Evolutionary conservation across 2,329 filamentous ascomycete species (phyloP).

Genomic region (Penicillium griseofulvum): DNA sequence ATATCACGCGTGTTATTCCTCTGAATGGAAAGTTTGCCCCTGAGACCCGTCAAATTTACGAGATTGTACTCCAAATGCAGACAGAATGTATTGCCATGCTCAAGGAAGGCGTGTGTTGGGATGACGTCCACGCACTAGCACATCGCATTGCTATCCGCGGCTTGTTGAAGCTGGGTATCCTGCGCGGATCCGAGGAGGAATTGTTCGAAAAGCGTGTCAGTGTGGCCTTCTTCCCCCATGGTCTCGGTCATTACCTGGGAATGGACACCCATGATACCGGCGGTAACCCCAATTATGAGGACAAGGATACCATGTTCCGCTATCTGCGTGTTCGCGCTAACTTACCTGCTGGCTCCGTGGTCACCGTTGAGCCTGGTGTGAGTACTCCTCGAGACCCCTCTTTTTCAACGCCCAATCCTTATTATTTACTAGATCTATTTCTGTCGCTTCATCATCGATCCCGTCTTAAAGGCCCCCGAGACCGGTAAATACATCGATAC

Average conservation of each 20-base stretch:
- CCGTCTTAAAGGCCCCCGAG: conserved; percentile 69
- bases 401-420: background rate
- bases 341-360: conserved; percentile 74
- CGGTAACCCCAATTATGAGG: conserved; percentile 72
- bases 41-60: conserved; percentile 71
- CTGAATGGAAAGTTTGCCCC: conserved; percentile 66
- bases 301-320: conserved; percentile 78
- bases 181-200: conserved; percentile 65
- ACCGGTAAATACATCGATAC: conserved; percentile 75
- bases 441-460: conserved; percentile 81
- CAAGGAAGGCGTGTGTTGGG: conserved; percentile 67
- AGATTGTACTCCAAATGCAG: conserved; percentile 79
- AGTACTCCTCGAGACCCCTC: conserved; percentile 29
- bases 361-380: conserved; percentile 92
- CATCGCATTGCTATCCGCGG: conserved; percentile 70
- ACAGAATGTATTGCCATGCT: conserved; percentile 67
- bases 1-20: conserved; percentile 86
- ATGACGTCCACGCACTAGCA: conserved; percentile 70
- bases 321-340: conserved; percentile 78
- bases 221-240: conserved; percentile 88
- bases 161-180: conserved; percentile 66
- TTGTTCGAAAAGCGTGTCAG: conserved; percentile 77
- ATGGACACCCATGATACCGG: conserved; percentile 90
- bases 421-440: conserved; percentile 68
- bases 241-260: conserved; percentile 84